Evolutionary conservation across 208 protist genomes (phyloP).

Genomic region (Leishmania turanica): DNA sequence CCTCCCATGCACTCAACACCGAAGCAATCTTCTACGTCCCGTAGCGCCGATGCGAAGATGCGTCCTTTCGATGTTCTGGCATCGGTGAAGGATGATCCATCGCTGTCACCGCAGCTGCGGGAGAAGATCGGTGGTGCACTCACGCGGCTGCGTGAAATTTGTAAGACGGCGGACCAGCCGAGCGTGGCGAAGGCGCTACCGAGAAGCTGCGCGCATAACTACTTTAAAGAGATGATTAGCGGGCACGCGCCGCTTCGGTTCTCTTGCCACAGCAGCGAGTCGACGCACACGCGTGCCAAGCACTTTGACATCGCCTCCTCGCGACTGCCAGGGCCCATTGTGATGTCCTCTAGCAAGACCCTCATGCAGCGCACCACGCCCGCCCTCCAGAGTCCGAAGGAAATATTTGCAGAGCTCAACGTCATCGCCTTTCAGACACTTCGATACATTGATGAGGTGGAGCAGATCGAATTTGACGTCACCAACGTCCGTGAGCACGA

Average conservation of each 20-base stretch:
- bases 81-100: conserved; percentile 22
- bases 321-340: conserved; percentile 15
- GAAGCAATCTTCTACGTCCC: conserved; percentile 16
- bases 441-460: conserved; percentile 79
- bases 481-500: conserved; percentile 66
- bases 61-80: conserved; percentile 23
- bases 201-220: conserved; percentile 24
- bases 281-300: conserved; percentile 21
- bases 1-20: conserved; percentile 16
- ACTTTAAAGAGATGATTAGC: conserved; percentile 33
- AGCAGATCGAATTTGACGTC: conserved; percentile 80
- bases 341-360: conserved; percentile 7
- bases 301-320: conserved; percentile 42
- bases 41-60: conserved; percentile 20
- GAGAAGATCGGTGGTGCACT: conserved; percentile 24
- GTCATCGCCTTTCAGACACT: conserved; percentile 66
- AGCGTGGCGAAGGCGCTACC: neutral
- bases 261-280: conserved; percentile 12
- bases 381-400: conserved; percentile 61
- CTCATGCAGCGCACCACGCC: conserved; percentile 30
- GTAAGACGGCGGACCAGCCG: neutral
- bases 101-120: conserved; percentile 23
- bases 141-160: conserved; percentile 14
- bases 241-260: conserved; percentile 37
- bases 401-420: conserved; percentile 79